These are phyloP conservation scores for Eustoma russellianum DNA, from an alignment of 257 asterid genomes.

Conservation along the genomic window DNA sequence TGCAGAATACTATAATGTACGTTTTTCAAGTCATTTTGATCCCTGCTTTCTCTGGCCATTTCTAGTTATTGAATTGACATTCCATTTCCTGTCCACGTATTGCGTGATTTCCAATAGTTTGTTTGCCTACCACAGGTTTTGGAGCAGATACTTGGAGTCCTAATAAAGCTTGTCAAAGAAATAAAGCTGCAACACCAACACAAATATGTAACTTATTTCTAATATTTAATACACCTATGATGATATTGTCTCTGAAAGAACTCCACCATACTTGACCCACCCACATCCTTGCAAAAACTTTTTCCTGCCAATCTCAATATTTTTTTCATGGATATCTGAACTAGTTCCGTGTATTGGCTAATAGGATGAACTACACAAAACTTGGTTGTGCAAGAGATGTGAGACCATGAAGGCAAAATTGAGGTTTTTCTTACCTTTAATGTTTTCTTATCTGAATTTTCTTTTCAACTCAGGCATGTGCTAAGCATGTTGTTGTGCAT, in stretches of 20 bases:
- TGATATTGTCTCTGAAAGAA: too few species aligned
- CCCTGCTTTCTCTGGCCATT: constrained; percentile 5
- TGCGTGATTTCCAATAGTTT: constrained; percentile 7
- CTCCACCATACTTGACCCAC: too few species aligned
- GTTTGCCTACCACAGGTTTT: constrained; percentile 51
- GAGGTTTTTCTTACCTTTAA: constrained; percentile 44
- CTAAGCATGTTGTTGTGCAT: too few species aligned
- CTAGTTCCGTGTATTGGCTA: constrained; percentile 13
- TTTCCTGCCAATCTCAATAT: too few species aligned
- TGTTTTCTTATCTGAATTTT: constrained; percentile 8
- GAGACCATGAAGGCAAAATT: constrained; percentile 98
- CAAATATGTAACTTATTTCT: constrained; percentile 51
- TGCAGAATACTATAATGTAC: constrained; percentile 87
- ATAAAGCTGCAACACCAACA: constrained; percentile 90
- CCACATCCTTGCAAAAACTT: too few species aligned
- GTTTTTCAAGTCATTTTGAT: constrained; percentile 4
- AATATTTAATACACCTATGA: too few species aligned
- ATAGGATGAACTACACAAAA: constrained; percentile 90
- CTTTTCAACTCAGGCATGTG: not conserved
- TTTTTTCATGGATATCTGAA: constrained; percentile 4
- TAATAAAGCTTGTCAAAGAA: constrained; percentile 95
- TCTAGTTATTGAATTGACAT: constrained; percentile 8
- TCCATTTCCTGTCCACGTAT: constrained; percentile 6
- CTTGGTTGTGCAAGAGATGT: constrained; percentile 96
- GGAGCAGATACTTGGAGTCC: constrained; percentile 99